These are phyloP conservation scores for Penicillium ucsense DNA, from an alignment of 495 filamentous ascomycete genomes.

Conservation along the genomic window DNA sequence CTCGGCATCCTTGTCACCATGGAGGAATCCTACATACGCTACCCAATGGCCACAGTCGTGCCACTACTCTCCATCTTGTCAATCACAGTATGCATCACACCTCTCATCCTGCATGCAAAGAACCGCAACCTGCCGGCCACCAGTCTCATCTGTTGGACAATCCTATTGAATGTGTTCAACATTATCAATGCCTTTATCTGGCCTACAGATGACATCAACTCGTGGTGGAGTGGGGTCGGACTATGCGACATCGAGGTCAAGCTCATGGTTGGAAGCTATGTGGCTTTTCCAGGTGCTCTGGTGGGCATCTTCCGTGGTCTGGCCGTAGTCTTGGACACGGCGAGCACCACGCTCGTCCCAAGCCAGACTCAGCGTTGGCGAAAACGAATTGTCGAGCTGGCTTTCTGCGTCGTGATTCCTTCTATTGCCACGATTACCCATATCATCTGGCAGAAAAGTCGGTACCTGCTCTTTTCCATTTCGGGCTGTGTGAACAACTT, in stretches of 20 bases:
- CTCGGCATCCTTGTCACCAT: not conserved
- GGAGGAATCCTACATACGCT: conserved; percentile 6
- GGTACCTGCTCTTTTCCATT: conserved; percentile 67
- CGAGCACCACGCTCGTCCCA: conserved; percentile 43
- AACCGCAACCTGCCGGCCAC: conserved; percentile 41
- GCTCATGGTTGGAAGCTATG: conserved; percentile 49
- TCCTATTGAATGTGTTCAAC: conserved; percentile 55
- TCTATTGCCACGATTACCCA: conserved; percentile 55
- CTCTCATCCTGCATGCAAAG: conserved; percentile 30
- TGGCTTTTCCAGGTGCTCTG: conserved; percentile 53
- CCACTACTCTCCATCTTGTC: conserved; percentile 47
- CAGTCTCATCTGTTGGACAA: conserved; percentile 53
- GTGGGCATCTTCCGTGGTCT: conserved; percentile 67
- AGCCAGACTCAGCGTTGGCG: conserved; percentile 43
- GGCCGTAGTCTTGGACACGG: conserved; percentile 57
- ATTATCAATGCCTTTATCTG: conserved; percentile 76
- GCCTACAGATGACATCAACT: conserved; percentile 55
- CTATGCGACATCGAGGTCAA: conserved; percentile 81
- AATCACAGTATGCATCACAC: conserved; percentile 42
- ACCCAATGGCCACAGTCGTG: conserved; percentile 26
- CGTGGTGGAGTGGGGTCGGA: conserved; percentile 64
- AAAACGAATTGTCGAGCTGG: conserved; percentile 46
- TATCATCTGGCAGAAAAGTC: conserved; percentile 55
- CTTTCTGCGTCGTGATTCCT: conserved; percentile 63
- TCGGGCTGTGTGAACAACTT: conserved; percentile 59